phyloP scores from a whole-genome alignment of 2,329 filamentous ascomycete genomes.

The Laburnicola sp. region DNA sequence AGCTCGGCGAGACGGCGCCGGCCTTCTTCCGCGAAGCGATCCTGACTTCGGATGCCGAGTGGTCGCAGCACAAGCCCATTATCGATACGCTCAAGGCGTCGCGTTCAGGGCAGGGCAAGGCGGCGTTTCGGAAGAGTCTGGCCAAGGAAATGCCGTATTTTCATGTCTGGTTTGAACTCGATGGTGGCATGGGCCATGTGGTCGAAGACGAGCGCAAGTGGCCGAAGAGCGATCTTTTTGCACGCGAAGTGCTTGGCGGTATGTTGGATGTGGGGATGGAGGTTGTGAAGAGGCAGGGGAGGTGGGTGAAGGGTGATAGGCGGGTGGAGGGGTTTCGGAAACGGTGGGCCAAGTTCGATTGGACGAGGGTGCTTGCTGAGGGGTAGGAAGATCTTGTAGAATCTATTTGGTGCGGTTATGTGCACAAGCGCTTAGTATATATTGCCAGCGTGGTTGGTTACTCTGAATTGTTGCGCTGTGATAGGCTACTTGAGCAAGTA shows the following conservation, averaged over 20 bases:
- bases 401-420: not conserved
- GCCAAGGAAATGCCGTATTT: slow-evolving; percentile 99
- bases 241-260: slow-evolving; percentile 85
- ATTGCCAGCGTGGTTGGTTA: too few species aligned
- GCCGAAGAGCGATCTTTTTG: slow-evolving; percentile 91
- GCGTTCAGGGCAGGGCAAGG: slow-evolving; percentile 70
- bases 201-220: slow-evolving; percentile 84
- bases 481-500: too few species aligned
- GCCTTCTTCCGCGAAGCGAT: slow-evolving; percentile 97
- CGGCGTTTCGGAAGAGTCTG: slow-evolving; percentile 78
- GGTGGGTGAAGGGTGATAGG: slow-evolving; percentile 72
- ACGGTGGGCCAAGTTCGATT: slow-evolving; percentile 92
- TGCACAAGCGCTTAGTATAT: too few species aligned
- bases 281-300: slow-evolving; percentile 84
- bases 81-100: slow-evolving; percentile 78
- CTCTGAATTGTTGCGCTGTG: too few species aligned
- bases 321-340: slow-evolving; percentile 79
- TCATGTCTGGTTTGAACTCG: slow-evolving; percentile 89
- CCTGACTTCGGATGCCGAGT: slow-evolving; percentile 83
- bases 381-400: slow-evolving; percentile 23
- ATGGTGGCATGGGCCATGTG: slow-evolving; percentile 89
- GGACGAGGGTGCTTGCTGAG: slow-evolving; percentile 67
- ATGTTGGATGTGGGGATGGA: slow-evolving; percentile 85
- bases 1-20: slow-evolving; percentile 85
- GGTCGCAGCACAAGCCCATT: slow-evolving; percentile 92